A percentile compares a stretch with the other conserved stretches of the same genome.
These are phyloP conservation scores for Fusarium metavorans DNA, from an alignment of 2,329 filamentous ascomycete genomes.

Conservation along the genomic window DNA sequence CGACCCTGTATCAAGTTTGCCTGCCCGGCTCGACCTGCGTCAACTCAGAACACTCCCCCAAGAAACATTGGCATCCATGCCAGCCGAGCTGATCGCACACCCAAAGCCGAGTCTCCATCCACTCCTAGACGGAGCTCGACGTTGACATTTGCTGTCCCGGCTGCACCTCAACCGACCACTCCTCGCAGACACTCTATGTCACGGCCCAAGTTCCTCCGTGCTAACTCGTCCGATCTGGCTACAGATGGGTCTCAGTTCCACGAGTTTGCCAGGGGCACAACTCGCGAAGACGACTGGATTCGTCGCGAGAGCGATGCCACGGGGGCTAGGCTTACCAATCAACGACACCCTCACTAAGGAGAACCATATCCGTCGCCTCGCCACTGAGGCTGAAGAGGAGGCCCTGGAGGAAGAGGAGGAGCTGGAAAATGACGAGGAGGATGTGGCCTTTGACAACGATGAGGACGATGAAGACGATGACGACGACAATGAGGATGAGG, in stretches of 20 bases:
- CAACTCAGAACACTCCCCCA: conserved; percentile 55
- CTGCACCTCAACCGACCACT: conserved; percentile 42
- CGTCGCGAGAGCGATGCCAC: conserved; percentile 73
- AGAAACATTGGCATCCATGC: conserved; percentile 30
- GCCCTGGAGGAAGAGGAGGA: conserved; percentile 78
- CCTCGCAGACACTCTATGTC: conserved; percentile 40
- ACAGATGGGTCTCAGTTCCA: conserved; percentile 78
- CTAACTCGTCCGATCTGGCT: conserved; percentile 62
- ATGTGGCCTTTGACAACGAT: conserved; percentile 52
- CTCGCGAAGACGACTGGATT: conserved; percentile 93
- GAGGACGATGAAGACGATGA: conserved; percentile 58
- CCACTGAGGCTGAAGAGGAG: conserved; percentile 92
- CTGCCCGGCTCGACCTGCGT: conserved; percentile 68
- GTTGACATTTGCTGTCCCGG: conserved; percentile 30
- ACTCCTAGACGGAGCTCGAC: conserved; percentile 48
- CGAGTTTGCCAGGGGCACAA: conserved; percentile 87
- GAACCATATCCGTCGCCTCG: conserved; percentile 85
- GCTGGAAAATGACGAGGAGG: conserved; percentile 58
- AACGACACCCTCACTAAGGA: conserved; percentile 92
- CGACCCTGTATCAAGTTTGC: conserved; percentile 81
- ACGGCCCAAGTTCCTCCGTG: conserved; percentile 62
- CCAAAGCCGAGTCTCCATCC: conserved; percentile 45
- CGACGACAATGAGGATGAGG: conserved; percentile 63
- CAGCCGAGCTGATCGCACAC: conserved; percentile 18
- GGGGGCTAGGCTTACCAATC: conserved; percentile 82